phyloP scores from a whole-genome alignment of 1,284 basidiomycete species.

The Quambalaria eucalypti region DNA sequence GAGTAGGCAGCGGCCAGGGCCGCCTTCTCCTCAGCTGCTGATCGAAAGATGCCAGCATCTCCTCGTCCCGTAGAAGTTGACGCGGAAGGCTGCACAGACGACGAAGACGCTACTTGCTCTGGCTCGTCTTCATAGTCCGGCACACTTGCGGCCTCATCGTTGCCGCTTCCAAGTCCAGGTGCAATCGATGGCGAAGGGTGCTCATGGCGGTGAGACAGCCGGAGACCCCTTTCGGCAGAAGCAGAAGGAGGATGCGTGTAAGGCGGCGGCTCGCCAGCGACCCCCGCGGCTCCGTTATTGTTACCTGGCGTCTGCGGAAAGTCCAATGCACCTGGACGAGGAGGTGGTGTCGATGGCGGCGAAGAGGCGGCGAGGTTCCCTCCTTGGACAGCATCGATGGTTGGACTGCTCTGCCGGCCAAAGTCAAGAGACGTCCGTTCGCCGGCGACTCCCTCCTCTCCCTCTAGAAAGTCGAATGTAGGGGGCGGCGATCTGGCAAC shows the following conservation, averaged over 20 bases:
- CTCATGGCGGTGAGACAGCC: not conserved
- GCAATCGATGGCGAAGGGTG: not conserved
- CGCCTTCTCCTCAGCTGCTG: conserved; percentile 1
- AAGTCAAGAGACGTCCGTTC: not conserved
- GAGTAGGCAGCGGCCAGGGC: not conserved
- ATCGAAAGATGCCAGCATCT: conserved; percentile 7
- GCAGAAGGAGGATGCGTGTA: not conserved
- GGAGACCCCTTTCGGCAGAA: too few species aligned
- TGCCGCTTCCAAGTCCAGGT: not conserved
- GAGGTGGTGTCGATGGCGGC: not conserved
- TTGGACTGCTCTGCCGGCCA: too few species aligned
- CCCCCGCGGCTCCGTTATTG: not conserved
- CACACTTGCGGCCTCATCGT: too few species aligned
- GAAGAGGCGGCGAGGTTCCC: not conserved
- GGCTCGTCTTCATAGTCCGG: not conserved
- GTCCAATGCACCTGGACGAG: not conserved
- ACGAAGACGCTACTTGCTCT: not conserved
- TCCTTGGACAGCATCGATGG: too few species aligned
- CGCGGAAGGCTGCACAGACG: not conserved
- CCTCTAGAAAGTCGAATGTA: not conserved
- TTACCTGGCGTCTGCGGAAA: not conserved
- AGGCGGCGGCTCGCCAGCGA: not conserved
- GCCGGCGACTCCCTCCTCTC: not conserved
- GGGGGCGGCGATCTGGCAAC: not conserved
- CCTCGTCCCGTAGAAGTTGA: not conserved